phyloP scores from a whole-genome alignment of 768 basidiomycete genomes.

The Xerocomellus amylosporus region DNA sequence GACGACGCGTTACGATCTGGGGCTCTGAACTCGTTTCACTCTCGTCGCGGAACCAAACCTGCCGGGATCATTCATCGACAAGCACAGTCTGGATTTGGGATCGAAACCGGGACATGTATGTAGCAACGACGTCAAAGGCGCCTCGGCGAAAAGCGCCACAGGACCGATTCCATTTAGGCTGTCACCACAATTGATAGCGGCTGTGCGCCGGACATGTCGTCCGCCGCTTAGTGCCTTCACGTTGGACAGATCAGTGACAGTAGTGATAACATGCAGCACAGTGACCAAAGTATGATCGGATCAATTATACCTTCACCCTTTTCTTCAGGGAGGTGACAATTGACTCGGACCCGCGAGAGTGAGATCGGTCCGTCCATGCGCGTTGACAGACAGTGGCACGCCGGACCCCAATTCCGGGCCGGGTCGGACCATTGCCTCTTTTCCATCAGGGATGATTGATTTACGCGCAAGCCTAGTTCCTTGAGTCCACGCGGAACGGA shows the following conservation, averaged over 20 bases:
- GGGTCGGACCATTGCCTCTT: no score
- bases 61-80: background rate
- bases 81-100: no score
- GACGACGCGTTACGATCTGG: no score
- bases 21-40: background rate
- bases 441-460: no score
- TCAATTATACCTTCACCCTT: background rate
- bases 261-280: background rate
- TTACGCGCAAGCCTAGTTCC: no score
- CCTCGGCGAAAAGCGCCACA: no score
- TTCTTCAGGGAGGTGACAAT: background rate
- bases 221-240: background rate
- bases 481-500: no score
- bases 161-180: background rate
- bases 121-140: background rate
- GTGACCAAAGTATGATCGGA: background rate
- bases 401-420: no score
- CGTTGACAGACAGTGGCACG: no score
- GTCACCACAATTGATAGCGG: background rate
- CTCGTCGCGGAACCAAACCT: background rate
- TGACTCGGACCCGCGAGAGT: background rate
- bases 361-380: no score
- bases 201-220: background rate
- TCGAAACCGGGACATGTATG: background rate
- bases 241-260: background rate